Evolutionary conservation across 306 rosid species (phyloP), one percentile per base, ranked within the genome.

Genomic region (Fagus crenata): DNA sequence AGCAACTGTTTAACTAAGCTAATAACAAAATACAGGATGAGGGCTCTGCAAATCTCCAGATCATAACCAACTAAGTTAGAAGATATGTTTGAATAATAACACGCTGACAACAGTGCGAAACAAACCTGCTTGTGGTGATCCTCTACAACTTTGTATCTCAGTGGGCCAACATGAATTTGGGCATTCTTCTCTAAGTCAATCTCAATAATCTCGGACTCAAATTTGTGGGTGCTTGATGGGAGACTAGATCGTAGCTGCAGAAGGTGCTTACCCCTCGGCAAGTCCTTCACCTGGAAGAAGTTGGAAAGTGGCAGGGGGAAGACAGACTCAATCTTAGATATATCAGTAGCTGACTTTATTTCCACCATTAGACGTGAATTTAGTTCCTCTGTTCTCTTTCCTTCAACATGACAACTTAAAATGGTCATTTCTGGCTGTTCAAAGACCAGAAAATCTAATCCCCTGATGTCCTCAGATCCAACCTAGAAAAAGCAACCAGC

Each of bases 391-490:
- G 86, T 84, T 80, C 86, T 89, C 75, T 85, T 88, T 81, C 97
- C 99, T 85, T 96, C 98, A 7, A 92, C 93, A 22, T 92, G 96
- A 80, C 99, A 88, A 80, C 98, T 96, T 81, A 96, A 76, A 68
- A 96, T 86, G 75, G 98, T 96, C 78, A 88, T 87, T 69, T 91
- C 99, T 12, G 99, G 98, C 84, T 89, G 96, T 89, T 96, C 99
- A 81, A 92, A 96, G 67, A 91, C 98, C 71, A 96, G 85, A 72
- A 96, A 96, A 83, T 91, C 93, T 83, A 96, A 89, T 74, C 89
- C 96, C 79, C 81, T 89, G 86, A 85, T 82, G 85, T 96, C 99
- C 84, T 84, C 93, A 2, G 82, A 84, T 64, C 87, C 96, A 84
- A 96, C 98, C 99, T 92, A 82, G 80, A 75, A 85, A 84, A 49